phyloP scores from a whole-genome alignment of 306 rosid genomes.

The Dalbergia oliveri region DNA sequence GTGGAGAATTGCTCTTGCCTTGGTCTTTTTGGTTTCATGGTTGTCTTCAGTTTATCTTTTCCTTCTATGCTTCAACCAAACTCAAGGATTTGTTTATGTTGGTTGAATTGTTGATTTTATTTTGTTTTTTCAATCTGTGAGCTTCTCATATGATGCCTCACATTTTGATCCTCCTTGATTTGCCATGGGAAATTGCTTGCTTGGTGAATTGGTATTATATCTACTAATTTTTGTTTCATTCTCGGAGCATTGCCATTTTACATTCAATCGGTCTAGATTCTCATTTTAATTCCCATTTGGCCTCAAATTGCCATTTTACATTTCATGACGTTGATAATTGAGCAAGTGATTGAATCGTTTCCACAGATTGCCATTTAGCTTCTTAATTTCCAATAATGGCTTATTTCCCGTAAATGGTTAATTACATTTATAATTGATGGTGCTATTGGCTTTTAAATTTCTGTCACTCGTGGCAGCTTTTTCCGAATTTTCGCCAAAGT shows the following conservation, averaged over 20 bases:
- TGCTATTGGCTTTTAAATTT: not conserved
- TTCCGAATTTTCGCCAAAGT: slow-evolving; percentile 18
- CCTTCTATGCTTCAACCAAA: slow-evolving; percentile 25
- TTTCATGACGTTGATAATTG: slow-evolving; percentile 14
- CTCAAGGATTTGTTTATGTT: slow-evolving; percentile 15
- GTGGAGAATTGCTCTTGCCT: slow-evolving; percentile 16
- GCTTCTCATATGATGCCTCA: slow-evolving; percentile 14
- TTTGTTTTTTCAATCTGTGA: not conserved
- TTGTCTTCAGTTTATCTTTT: slow-evolving; percentile 7
- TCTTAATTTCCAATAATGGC: slow-evolving; percentile 23
- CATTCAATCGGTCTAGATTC: not conserved
- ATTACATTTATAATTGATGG: not conserved
- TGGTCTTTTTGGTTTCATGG: slow-evolving; percentile 3
- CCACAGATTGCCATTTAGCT: slow-evolving; percentile 28
- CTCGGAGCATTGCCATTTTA: slow-evolving; percentile 1
- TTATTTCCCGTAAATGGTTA: slow-evolving; percentile 1
- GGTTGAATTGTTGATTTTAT: slow-evolving; percentile 14
- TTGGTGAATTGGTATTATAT: slow-evolving; percentile 23
- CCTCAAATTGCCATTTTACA: no score
- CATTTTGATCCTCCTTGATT: slow-evolving; percentile 37
- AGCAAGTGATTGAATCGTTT: slow-evolving; percentile 22
- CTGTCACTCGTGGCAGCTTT: slow-evolving; percentile 13
- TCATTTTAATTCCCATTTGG: slow-evolving; percentile 25
- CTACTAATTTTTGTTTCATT: not conserved
- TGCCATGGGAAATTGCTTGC: slow-evolving; percentile 6